Percentiles rank a stretch among this genome's conserved stretches.
Conservation (phyloP, 257 asterid genomes). For the Solanum okadae region DNA sequence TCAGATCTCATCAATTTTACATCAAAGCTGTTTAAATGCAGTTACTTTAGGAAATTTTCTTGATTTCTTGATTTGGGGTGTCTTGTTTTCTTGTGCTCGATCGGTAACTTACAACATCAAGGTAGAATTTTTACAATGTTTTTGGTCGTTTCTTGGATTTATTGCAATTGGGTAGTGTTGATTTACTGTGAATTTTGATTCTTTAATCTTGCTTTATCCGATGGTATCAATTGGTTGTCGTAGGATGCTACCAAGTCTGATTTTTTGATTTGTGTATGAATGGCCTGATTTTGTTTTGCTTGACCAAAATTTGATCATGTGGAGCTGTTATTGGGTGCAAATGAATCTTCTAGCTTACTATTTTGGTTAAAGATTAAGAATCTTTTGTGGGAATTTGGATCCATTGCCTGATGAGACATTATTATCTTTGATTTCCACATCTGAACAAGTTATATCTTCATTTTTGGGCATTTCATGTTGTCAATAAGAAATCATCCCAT, state of each 20-base stretch:
- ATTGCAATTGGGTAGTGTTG: neutral
- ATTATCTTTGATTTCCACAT: neutral
- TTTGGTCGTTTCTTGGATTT: neutral
- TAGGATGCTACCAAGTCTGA: neutral
- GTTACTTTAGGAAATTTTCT: neutral
- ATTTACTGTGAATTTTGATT: neutral
- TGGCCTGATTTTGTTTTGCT: neutral
- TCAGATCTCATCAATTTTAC: neutral
- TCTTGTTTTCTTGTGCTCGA: neutral
- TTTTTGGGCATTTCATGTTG: neutral
- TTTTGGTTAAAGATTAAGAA: neutral
- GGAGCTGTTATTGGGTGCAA: neutral
- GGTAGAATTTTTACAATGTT: neutral
- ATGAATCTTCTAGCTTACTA: neutral
- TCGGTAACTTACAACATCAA: neutral
- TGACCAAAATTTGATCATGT: neutral
- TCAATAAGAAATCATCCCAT: neutral
- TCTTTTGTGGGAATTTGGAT: neutral
- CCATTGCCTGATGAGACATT: neutral
- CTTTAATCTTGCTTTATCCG: neutral
- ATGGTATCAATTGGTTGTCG: neutral
- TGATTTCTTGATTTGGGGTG: neutral
- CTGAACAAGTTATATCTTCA: neutral
- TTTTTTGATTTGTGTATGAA: neutral
- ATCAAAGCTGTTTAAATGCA: neutral